Evolutionary conservation across 352 stramenopile genomes (phyloP), one percentile per base, ranked within the genome.

Genomic region (Globisporangium solare): DNA sequence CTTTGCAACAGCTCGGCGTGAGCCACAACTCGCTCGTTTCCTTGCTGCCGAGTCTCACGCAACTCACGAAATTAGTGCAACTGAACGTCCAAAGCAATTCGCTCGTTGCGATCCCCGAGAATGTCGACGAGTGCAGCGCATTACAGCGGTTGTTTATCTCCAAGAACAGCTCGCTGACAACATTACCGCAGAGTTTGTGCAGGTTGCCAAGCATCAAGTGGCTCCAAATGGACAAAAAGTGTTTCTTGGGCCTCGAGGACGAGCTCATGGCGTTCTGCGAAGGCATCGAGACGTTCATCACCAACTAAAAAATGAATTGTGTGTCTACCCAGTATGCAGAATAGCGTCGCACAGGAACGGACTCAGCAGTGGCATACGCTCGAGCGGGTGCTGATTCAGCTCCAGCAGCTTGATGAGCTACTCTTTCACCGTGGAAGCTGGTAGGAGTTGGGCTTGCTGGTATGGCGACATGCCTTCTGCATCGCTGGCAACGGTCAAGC

Each of bases 181-280:
- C 52, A 5, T 61, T 87, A 2, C 72, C 76, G 20, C 46, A 39
- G 0, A 58, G 51, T 13, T 35, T 87, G 3, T 63, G 47, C 17
- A 45, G 55, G 5, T 50, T 83, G 0, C 46, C 51, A 11, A 57
- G 18, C 6, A 60, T 87, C 1, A 40, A 63, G 32, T 64, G 71
- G 48, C 62, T 87, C 0, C 66, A 70, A 11, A 51, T 87, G 18
- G 76, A 87, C 48, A 84, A 81, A 55, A 47, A 47, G 10, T 83
- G 72, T 45, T 81, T 87, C 53, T 60, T 87, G 35, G 71, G 51
- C 4, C 47, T 87, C 24, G 39, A 67, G 8, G 61, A 69, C 1
- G 50, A 64, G 7, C 48, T 71, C 22, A 66, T 79, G 7, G 51
- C 31, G 0, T 87, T 76, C 48, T 87, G 76, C 40, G 64, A 77